Evolutionary conservation across 1,284 basidiomycete species (phyloP), one percentile per base, ranked within the genome.

Genomic region (Moesziomyces sp.): DNA sequence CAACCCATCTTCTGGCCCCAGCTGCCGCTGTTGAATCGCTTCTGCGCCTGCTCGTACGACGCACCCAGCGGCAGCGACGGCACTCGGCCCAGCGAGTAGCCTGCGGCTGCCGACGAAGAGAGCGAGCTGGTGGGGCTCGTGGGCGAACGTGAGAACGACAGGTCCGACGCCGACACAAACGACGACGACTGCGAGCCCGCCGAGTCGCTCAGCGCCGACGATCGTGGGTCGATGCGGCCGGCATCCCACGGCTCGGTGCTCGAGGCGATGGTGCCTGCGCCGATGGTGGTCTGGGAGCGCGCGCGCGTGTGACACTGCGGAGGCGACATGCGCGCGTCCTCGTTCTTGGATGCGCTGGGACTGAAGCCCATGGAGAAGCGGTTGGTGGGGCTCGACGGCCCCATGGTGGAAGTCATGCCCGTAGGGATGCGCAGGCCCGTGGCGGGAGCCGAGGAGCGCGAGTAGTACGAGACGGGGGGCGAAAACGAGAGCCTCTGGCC

Each of bases 11-110:
- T 74, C 43, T 68, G 70, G 19, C 61, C 59, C 72, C 72, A 74
- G 53, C 72, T 74, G 46, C 72, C 72, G 60, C 72, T 74, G 53
- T 74, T 57, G 63, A 76, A 69, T 30, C 74, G 45, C 70, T 76
- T 76, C 45, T 73, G 74, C n/a, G 74, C 74, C 46, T 69, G 70
- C 54, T 76, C 74, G 58, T 76, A 76, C 38, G 69, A 73, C 0
- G 64, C 51, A 6, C 64, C 63, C 59, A 76, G 44, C 5, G 74
- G 74, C 30, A 76, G 48, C 50, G 74, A 76, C 9, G 74, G 74
- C 1, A 76, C 74, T n/a, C 74, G 53, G 21, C 74, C 74, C 44
- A 76, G 38, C 5, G 74, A 60, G 48, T 65, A 69, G 45, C 58
- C 62, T 18, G 28, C 48, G 18, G 40, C 35, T 21, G 49, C 52